phyloP scores from a whole-genome alignment of 2,329 filamentous ascomycete species.

The Xylariaceae sp. region DNA sequence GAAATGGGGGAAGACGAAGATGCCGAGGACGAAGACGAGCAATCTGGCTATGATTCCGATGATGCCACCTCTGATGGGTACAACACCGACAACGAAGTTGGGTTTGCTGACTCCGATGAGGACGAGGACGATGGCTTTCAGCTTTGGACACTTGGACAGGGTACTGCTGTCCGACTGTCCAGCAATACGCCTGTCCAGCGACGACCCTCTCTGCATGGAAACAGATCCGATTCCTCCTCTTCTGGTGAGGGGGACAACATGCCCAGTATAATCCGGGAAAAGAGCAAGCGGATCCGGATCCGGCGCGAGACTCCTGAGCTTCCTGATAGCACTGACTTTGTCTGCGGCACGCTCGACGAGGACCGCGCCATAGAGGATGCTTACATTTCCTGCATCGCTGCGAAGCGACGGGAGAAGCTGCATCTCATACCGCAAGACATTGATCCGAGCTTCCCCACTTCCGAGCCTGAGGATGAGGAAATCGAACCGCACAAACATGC shows the following conservation, averaged over 20 bases:
- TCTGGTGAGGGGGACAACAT: constrained; percentile 35
- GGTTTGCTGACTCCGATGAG: constrained; percentile 62
- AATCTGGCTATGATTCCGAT: constrained; percentile 50
- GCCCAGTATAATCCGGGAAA: constrained; percentile 24
- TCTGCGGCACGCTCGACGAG: constrained; percentile 96
- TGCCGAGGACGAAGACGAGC: constrained; percentile 37
- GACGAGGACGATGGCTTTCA: constrained; percentile 58
- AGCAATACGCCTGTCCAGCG: constrained; percentile 29
- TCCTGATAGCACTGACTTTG: constrained; percentile 96
- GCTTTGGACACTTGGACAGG: constrained; percentile 45
- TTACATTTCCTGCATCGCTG: constrained; percentile 77
- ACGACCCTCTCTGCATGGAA: constrained; percentile 33
- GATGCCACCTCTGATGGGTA: constrained; percentile 58
- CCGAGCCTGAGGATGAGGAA: constrained; percentile 80
- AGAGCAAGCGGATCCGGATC: constrained; percentile 41
- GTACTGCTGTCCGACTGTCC: constrained; percentile 30
- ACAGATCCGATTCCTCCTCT: constrained; percentile 55
- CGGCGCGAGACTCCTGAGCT: constrained; percentile 70
- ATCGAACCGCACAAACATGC: constrained; percentile 57
- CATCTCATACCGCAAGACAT: constrained; percentile 88
- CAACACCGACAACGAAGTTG: constrained; percentile 64
- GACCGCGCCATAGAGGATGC: constrained; percentile 91
- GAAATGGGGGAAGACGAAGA: constrained; percentile 45
- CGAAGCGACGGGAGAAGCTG: constrained; percentile 73
- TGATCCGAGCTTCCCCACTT: constrained; percentile 93